Evolutionary conservation across 768 basidiomycete species (phyloP), one percentile per base, ranked within the genome.

Genomic region (Exsudoporus frostii): DNA sequence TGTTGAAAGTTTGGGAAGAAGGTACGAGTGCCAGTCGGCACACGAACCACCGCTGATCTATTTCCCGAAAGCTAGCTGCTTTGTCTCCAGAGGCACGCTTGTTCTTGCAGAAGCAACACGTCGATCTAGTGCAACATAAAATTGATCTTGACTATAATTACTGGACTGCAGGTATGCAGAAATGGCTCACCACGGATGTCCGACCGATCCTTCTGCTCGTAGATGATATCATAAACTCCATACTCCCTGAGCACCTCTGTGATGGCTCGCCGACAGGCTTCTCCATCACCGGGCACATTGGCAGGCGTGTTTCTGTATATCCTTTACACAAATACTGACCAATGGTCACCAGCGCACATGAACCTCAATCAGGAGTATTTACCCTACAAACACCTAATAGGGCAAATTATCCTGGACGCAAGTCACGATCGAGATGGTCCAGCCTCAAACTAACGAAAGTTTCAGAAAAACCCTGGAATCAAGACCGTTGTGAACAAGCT

Each of bases 401-500:
- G 95, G 0, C 87, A 96, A 71, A 80, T 98, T 33, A 83, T 98
- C 38, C 75, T 98, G 37, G 94, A 98, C 70, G 96, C 92, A 61
- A 59, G 90, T 72, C 24, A 6, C 8, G 7, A 14, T 42, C 13
- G 13, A 51, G 54, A 27, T 11, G 2, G 1, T 32, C 8, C 15
- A 34, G 48, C 34, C 33, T 50, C 41, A 34, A 45, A 38, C 46
- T 62, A 27, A 71, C 40, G 30, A 10, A 29, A 14, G 4, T 15
- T 39, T 9, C 58, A 97, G 94, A 98, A 99, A 90, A 94, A 93
- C 66, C 79, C 79, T 20, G 73, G 73, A 22, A 76, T 96, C 37
- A 79, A 79, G 61, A 98, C 96, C 0, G 93, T 98, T 3, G 94
- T 99, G 37, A 98, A 99, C 75, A 99, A 98, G 71, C 73, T 97